Conservation (phyloP, 2,329 filamentous ascomycete genomes). For the Xylogone sp. region DNA sequence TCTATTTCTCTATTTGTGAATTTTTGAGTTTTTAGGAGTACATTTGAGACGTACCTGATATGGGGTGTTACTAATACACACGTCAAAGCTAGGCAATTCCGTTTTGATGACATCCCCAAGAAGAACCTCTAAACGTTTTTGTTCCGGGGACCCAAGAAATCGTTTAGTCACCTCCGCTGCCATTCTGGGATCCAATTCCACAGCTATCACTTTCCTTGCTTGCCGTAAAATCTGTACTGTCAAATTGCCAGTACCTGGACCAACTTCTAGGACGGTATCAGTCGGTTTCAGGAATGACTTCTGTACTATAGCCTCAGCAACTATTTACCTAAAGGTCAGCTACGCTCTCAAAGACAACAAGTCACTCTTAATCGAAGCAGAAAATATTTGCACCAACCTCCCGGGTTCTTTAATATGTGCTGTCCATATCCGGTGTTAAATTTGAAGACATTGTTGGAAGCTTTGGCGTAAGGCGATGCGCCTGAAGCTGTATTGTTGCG, state of each 20-base stretch:
- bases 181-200: slow-evolving; percentile 96
- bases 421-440: slow-evolving; percentile 91
- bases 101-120: slow-evolving; percentile 94
- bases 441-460: slow-evolving; percentile 83
- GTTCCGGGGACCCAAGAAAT: slow-evolving; percentile 82
- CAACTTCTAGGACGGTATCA: slow-evolving; percentile 87
- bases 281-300: slow-evolving; percentile 90
- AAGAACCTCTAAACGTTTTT: slow-evolving; percentile 81
- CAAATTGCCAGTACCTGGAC: slow-evolving; percentile 84
- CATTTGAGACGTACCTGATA: slow-evolving; percentile 49
- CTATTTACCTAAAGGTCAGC: no score
- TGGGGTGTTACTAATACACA: slow-evolving; percentile 69
- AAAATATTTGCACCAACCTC: slow-evolving; percentile 26
- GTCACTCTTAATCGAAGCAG: background rate
- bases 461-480: slow-evolving; percentile 24
- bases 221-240: slow-evolving; percentile 87
- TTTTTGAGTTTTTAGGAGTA: background rate
- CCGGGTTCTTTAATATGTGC: slow-evolving; percentile 88
- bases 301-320: slow-evolving; percentile 75
- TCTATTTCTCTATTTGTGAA: slow-evolving; percentile 42
- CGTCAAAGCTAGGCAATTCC: slow-evolving; percentile 67
- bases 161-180: slow-evolving; percentile 83
- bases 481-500: slow-evolving; percentile 23
- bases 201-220: slow-evolving; percentile 75
- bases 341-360: no score